A percentile compares a stretch with the other conserved stretches of the same genome.
Evolutionary conservation across 176 grass and related monocot genomes (phyloP).

Genomic region (Aegilops longissima): DNA sequence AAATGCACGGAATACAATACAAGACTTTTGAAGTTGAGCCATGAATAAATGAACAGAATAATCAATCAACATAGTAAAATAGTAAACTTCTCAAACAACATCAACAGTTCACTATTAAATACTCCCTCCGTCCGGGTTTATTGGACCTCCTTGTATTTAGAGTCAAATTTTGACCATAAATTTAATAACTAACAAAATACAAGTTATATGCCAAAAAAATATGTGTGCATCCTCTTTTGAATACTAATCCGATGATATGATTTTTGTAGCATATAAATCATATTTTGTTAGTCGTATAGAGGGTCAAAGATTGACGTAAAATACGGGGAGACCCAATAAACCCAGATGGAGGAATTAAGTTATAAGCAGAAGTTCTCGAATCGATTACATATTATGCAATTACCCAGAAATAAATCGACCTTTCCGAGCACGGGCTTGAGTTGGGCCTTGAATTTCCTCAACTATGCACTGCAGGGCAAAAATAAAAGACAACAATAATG

Average conservation of each 20-base stretch:
- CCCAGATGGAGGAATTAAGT: neutral
- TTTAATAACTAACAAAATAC: too few species aligned
- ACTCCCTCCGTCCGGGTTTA: too few species aligned
- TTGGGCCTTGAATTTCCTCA: conserved; percentile 94
- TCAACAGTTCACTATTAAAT: neutral
- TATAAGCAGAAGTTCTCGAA: neutral
- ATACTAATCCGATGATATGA: too few species aligned
- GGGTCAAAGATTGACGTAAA: too few species aligned
- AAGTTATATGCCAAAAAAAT: too few species aligned
- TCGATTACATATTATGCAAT: conserved; percentile 36
- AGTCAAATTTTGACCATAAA: too few species aligned
- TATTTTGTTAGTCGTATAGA: too few species aligned
- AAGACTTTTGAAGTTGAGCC: neutral
- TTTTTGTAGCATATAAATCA: too few species aligned
- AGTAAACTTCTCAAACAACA: conserved; percentile 17
- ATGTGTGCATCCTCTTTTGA: too few species aligned
- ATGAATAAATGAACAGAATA: neutral
- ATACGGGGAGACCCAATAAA: too few species aligned
- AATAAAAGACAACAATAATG: conserved; percentile 27
- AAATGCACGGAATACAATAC: conserved; percentile 1
- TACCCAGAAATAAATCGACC: conserved; percentile 99
- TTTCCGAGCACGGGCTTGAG: conserved; percentile 84
- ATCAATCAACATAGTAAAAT: conserved; percentile 9
- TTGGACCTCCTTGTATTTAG: too few species aligned
- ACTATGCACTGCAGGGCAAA: conserved; percentile 82